Evolutionary conservation across 208 protist genomes (phyloP).

Genomic region (Crithidia bombi): DNA sequence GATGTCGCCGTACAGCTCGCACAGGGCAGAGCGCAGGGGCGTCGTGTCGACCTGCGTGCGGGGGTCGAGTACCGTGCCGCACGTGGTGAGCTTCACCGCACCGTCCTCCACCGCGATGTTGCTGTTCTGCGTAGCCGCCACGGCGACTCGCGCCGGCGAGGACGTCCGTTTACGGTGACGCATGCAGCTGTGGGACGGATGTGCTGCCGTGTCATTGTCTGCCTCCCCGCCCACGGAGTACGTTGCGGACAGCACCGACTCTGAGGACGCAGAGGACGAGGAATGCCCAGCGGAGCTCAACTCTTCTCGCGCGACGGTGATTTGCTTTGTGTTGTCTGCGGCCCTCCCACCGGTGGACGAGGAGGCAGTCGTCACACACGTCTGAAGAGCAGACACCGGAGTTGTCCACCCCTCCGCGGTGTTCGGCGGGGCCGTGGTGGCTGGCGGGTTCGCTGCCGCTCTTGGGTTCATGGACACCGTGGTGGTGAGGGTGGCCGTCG

Average conservation of each 20-base stretch:
- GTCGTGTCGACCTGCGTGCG: constrained; percentile 47
- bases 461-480: neutral
- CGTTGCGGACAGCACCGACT: neutral
- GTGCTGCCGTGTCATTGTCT: neutral
- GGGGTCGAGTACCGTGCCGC: constrained; percentile 45
- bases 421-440: neutral
- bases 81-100: neutral
- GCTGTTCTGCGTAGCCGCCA: constrained; percentile 4
- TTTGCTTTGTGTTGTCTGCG: neutral
- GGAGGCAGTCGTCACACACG: neutral
- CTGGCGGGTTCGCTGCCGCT: neutral
- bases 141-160: constrained; percentile 12
- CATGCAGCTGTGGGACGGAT: neutral
- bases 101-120: neutral
- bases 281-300: constrained; percentile 7
- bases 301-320: neutral
- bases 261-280: neutral
- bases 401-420: neutral
- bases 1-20: constrained; percentile 80
- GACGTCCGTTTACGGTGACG: neutral
- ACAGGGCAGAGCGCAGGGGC: constrained; percentile 50
- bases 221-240: constrained; percentile 2
- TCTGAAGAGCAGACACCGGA: neutral
- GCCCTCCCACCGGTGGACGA: neutral
- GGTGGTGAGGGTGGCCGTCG: neutral